A percentile compares a stretch with the other conserved stretches of the same genome.
Evolutionary conservation across 2,329 filamentous ascomycete species (phyloP).

Genomic region (Colletotrichum zoysiae): DNA sequence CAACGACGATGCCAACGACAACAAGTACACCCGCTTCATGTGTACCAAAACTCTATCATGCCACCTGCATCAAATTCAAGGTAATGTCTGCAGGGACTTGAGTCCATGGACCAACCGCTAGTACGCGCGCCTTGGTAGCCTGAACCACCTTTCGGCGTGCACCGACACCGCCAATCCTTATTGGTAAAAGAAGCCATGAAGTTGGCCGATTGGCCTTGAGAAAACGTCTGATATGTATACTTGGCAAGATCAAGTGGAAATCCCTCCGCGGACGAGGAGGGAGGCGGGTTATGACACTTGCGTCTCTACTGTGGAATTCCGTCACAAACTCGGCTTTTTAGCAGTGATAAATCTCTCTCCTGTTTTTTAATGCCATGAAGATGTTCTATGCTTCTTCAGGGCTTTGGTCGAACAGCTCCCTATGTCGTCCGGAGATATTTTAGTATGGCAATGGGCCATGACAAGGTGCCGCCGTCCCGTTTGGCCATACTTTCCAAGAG

Average conservation of each 20-base stretch:
- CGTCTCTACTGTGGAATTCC: neutral
- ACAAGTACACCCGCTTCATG: slow-evolving; percentile 9
- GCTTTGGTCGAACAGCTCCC: neutral
- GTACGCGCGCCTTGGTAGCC: slow-evolving; percentile 2
- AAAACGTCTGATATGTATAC: neutral
- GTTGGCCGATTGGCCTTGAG: neutral
- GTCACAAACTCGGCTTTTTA: too few species aligned
- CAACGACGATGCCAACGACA: neutral
- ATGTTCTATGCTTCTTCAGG: neutral
- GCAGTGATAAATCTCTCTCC: too few species aligned
- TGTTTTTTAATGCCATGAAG: neutral
- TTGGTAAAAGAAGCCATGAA: neutral
- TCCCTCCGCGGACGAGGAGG: too few species aligned
- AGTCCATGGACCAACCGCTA: neutral
- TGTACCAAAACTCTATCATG: slow-evolving; percentile 29
- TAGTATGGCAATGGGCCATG: too few species aligned
- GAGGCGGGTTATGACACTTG: too few species aligned
- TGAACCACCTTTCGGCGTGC: slow-evolving; percentile 8
- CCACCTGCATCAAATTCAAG: slow-evolving; percentile 1
- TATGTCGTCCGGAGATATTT: neutral
- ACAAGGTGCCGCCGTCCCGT: too few species aligned
- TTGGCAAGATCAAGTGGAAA: neutral
- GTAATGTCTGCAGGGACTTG: neutral
- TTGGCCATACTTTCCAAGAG: neutral
- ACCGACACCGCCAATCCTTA: slow-evolving; percentile 11